Conservation (phyloP, 768 basidiomycete genomes). For the Saitozyma sp. region DNA sequence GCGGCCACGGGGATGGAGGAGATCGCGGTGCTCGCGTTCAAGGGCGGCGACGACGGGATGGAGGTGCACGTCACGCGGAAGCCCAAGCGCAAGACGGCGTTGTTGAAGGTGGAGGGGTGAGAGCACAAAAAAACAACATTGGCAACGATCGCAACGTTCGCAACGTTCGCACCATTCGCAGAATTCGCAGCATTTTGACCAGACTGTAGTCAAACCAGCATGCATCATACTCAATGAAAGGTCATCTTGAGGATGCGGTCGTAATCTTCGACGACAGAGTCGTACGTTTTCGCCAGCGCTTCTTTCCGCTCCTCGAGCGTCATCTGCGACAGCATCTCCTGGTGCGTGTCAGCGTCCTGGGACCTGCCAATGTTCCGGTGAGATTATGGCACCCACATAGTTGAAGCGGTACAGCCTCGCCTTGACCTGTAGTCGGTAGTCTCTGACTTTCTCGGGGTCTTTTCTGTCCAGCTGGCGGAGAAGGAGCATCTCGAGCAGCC, state of each 20-base stretch:
- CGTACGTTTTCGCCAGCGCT: conserved; percentile 91
- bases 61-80: conserved; percentile 82
- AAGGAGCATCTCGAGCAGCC: conserved; percentile 87
- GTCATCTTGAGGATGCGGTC: conserved; percentile 65
- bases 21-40: conserved; percentile 85
- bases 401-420: conserved; percentile 93
- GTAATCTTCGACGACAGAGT: conserved; percentile 81
- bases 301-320: conserved; percentile 82
- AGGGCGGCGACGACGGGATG: conserved; percentile 68
- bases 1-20: conserved; percentile 55
- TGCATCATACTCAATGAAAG: conserved; percentile 14
- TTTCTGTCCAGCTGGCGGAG: conserved; percentile 67
- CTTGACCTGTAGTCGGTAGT: conserved; percentile 81
- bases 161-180: too few relatives aligned
- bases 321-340: conserved; percentile 86
- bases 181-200: too few relatives aligned
- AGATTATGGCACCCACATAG: conserved; percentile 62
- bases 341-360: conserved; percentile 9
- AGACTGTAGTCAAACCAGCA: too few relatives aligned
- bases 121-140: neutral
- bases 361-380: neutral
- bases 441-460: conserved; percentile 61
- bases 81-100: conserved; percentile 62
- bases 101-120: conserved; percentile 57
- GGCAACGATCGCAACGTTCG: too few relatives aligned